Base-by-base conservation (phyloP, 192 early-diverging fungal species). In the Podochytrium sp. region DNA sequence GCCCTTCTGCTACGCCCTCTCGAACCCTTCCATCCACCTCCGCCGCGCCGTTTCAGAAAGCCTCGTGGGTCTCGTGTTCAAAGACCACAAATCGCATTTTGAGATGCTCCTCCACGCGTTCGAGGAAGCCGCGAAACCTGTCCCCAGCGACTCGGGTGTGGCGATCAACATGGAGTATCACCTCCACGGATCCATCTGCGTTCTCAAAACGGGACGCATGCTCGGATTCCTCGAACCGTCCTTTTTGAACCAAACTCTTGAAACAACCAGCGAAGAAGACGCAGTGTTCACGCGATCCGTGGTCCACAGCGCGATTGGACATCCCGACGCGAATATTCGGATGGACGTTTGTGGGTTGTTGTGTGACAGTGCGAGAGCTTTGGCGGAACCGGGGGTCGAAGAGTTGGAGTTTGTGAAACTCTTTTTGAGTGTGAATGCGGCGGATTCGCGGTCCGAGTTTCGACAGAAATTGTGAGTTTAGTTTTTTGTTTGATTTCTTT, bases 271-370 rank as follows among this genome's bases (percentile, higher is more conserved):
- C 2, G 65, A 68, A 30, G 65, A 65, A 61, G 76, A 74, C 29
- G 38, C 35, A 10, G 63, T 69, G 6, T 59, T 53, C 32, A 23
- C 38, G 27, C 20, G 41, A 35, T 20, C 6, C 23, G 41, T 70
- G 58, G 79, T 96, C 25, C 76, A 81, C 37, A 75, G 82, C 6
- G 91, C 93, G 1, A 89, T 93, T 53, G 81, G 86, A 49, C 92
- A 94, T 74, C 84, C 84, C 1, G 93, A 94, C 62, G 69, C 76
- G 50, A 85, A 89, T 29, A 84, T 95, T 38, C 89, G 95, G 2
- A 84, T 88, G 10, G 94, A 96, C 57, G 90, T 91, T 2, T 74
- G 94, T 23, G 92, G 92, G 2, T 83, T 96, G 7, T 78, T 96
- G 7, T 94, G 94, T 72, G 95, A 95, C 64, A 87, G 92, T 2